phyloP scores from a whole-genome alignment of 75 land plant species.

The Sequoia sempervirens region DNA sequence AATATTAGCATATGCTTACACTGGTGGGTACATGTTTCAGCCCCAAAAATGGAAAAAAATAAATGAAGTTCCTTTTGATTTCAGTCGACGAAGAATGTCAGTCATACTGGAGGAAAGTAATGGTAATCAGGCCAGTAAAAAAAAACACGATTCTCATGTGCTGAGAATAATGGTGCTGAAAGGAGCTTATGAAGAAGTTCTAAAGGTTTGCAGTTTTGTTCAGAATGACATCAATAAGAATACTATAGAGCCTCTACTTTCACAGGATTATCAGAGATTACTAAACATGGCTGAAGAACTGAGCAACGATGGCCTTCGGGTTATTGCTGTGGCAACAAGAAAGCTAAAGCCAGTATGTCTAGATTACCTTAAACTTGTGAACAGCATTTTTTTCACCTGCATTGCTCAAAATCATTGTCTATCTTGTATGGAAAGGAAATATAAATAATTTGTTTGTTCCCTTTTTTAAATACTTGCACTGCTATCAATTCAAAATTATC shows the following conservation, averaged over 20 bases:
- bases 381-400: background rate
- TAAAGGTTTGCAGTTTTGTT: conserved; percentile 31
- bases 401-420: background rate
- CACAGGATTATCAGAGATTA: conserved; percentile 32
- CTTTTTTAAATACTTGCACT: background rate
- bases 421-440: background rate
- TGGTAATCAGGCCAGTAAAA: background rate
- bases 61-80: conserved; percentile 66
- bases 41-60: conserved; percentile 50
- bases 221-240: conserved; percentile 21
- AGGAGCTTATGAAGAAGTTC: conserved; percentile 58
- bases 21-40: conserved; percentile 35
- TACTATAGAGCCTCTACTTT: conserved; percentile 11
- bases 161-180: conserved; percentile 33
- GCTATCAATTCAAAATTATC: background rate
- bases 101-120: conserved; percentile 32
- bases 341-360: conserved; percentile 9
- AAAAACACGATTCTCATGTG: background rate
- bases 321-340: conserved; percentile 46
- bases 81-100: conserved; percentile 42
- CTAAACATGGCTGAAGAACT: conserved; percentile 28
- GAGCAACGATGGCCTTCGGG: conserved; percentile 46
- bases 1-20: conserved; percentile 42
- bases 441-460: background rate
- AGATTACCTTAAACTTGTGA: background rate